Percentiles rank a stretch among this genome's conserved stretches.
Evolutionary conservation across 306 rosid species (phyloP).

Genomic region (Medicago truncatula): MtrunA17r5.0-ANR NC_053043.1:11741501-11742000

Average conservation of each 20-base stretch:
- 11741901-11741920: background rate
- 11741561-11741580: background rate
- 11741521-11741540: background rate
- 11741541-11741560: background rate
- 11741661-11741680: slow-evolving; percentile 7
- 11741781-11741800: slow-evolving; percentile 66
- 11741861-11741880: background rate
- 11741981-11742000: no score
- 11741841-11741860: background rate
- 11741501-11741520: background rate
- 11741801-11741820: slow-evolving; percentile 60
- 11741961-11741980: no score
- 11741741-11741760: slow-evolving; percentile 59
- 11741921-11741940: no score
- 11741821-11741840: background rate
- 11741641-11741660: background rate
- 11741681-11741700: slow-evolving; percentile 43
- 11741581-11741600: slow-evolving; percentile 31
- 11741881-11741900: background rate
- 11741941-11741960: no score
- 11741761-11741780: slow-evolving; percentile 66
- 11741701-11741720: slow-evolving; percentile 54
- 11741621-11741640: background rate
- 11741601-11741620: slow-evolving; percentile 33
- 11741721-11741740: slow-evolving; percentile 51